Conservation (phyloP, 441 rosid genomes). For the Euphorbia corollata region DNA sequence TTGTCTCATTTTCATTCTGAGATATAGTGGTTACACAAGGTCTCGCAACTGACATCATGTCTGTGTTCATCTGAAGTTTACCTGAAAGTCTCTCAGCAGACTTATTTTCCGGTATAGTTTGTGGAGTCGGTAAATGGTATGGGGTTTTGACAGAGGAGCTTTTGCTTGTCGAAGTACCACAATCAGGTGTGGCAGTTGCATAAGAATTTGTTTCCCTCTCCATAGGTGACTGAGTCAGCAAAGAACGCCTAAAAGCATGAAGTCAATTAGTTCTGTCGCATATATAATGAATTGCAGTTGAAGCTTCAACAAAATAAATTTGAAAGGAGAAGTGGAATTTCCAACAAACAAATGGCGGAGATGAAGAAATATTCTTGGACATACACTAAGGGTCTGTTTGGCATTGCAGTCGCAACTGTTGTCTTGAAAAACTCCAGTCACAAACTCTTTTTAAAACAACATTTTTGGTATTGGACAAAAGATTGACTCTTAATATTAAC, state of each 20-base stretch:
- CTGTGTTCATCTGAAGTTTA: slow-evolving; percentile 23
- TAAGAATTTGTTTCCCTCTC: slow-evolving; percentile 30
- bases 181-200: slow-evolving; percentile 34
- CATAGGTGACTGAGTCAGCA: slow-evolving; percentile 88
- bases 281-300: not conserved
- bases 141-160: slow-evolving; percentile 38
- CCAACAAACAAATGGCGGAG: not conserved
- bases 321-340: not conserved
- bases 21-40: slow-evolving; percentile 21
- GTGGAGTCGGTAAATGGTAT: slow-evolving; percentile 36
- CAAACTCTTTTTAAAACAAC: too few species aligned
- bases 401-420: too few species aligned
- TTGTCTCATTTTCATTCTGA: slow-evolving; percentile 26
- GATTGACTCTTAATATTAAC: too few species aligned
- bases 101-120: slow-evolving; percentile 22
- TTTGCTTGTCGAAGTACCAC: slow-evolving; percentile 29
- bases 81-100: slow-evolving; percentile 25
- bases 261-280: not conserved
- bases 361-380: not conserved
- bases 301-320: slow-evolving; percentile 9
- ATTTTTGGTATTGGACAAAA: too few species aligned
- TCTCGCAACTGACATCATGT: slow-evolving; percentile 26
- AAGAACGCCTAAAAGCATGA: slow-evolving; percentile 59
- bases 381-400: too few species aligned
- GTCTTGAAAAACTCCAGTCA: too few species aligned